Evolutionary conservation across 768 basidiomycete genomes (phyloP).

Genomic region (Favolaschia claudopus): DNA sequence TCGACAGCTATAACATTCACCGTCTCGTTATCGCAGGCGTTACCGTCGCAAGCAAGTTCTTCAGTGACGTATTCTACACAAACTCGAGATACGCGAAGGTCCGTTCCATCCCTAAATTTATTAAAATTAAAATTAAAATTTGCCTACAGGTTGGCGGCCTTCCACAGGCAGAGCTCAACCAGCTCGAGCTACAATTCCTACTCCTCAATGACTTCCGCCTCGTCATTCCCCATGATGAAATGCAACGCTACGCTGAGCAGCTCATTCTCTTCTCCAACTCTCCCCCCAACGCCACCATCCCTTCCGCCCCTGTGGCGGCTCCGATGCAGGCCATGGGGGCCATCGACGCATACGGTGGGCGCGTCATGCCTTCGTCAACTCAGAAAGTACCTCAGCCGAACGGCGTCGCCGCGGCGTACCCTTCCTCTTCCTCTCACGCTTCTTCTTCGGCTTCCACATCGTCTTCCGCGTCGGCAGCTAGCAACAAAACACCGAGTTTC

Average conservation of each 20-base stretch:
- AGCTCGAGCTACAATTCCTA: constrained; percentile 96
- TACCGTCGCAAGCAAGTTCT: constrained; percentile 99
- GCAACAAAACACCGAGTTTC: constrained; percentile 13
- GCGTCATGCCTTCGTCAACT: constrained; percentile 31
- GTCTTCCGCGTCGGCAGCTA: constrained; percentile 5
- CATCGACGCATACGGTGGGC: constrained; percentile 58
- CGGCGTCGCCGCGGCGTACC: constrained; percentile 33
- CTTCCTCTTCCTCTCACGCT: not conserved
- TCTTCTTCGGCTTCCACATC: not conserved
- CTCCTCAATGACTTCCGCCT: constrained; percentile 95
- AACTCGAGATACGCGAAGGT: constrained; percentile 99
- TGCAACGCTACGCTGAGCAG: constrained; percentile 95
- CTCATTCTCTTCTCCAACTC: constrained; percentile 75
- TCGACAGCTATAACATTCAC: constrained; percentile 97
- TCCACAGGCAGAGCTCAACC: constrained; percentile 91
- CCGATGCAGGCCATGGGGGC: constrained; percentile 62
- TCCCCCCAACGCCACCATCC: constrained; percentile 29
- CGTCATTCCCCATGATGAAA: constrained; percentile 86
- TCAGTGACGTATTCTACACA: constrained; percentile 98
- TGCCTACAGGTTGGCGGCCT: constrained; percentile 87
- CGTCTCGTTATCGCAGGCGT: constrained; percentile 97
- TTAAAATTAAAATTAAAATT: constrained; percentile 13
- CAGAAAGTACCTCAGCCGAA: constrained; percentile 19
- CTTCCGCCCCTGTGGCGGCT: constrained; percentile 36
- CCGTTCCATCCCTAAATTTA: not conserved